Conservation (phyloP, 1,139 yeast genomes). For the Nakaseomyces nivariensis region DNA sequence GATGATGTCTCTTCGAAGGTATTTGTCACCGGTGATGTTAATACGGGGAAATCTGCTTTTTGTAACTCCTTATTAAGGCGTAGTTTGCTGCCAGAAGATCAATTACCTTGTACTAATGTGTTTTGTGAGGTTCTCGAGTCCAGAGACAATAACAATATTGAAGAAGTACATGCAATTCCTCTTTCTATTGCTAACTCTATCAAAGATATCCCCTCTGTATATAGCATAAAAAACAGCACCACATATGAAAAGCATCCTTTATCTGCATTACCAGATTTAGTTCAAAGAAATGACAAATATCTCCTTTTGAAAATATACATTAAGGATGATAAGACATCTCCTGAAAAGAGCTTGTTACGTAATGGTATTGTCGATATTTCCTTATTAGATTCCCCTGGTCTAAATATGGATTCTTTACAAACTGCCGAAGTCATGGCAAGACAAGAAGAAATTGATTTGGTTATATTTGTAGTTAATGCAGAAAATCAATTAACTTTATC, state of each 20-base stretch:
- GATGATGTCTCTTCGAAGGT: constrained; percentile 92
- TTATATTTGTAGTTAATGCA: constrained; percentile 91
- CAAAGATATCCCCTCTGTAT: constrained; percentile 28
- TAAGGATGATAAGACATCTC: constrained; percentile 56
- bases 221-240: constrained; percentile 51
- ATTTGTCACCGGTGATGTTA: constrained; percentile 91
- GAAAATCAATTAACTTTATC: constrained; percentile 92
- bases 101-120: constrained; percentile 94
- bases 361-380: constrained; percentile 92
- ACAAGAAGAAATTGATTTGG: constrained; percentile 94
- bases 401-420: constrained; percentile 85
- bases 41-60: constrained; percentile 93
- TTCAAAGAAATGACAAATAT: constrained; percentile 63
- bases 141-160: constrained; percentile 59
- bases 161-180: constrained; percentile 91
- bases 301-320: constrained; percentile 72
- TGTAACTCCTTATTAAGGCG: constrained; percentile 84
- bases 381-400: constrained; percentile 93
- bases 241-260: constrained; percentile 53
- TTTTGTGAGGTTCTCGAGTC: constrained; percentile 93
- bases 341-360: constrained; percentile 60
- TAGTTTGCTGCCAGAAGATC: constrained; percentile 83
- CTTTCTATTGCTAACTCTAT: constrained; percentile 36
- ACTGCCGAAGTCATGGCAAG: constrained; percentile 93
- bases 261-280: constrained; percentile 55